Evolutionary conservation across 768 basidiomycete genomes (phyloP).

Genomic region (Candolleomyces efflorescens): DNA sequence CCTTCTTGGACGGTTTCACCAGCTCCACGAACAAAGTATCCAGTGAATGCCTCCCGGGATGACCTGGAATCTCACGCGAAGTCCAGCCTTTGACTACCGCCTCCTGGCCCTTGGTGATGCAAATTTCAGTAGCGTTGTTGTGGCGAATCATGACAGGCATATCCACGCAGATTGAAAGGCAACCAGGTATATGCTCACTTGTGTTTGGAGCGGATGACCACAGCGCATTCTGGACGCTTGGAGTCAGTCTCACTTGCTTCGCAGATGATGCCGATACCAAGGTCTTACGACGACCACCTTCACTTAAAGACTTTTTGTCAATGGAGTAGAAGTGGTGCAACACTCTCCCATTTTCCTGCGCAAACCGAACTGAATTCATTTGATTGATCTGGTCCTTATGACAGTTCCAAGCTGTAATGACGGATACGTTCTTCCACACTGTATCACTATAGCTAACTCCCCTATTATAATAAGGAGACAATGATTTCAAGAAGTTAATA

Average conservation of each 20-base stretch:
- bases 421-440: conserved; percentile 18
- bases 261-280: background rate
- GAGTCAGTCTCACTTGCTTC: background rate
- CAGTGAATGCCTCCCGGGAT: too few species aligned
- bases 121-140: conserved; percentile 29
- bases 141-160: conserved; percentile 29
- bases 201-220: conserved; percentile 9
- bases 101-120: conserved; percentile 33
- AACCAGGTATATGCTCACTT: conserved; percentile 19
- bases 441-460: too few species aligned
- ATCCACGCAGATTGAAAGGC: conserved; percentile 24
- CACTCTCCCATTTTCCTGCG: conserved; percentile 18
- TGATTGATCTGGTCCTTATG: conserved; percentile 30
- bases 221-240: background rate
- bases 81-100: conserved; percentile 27
- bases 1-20: too few species aligned
- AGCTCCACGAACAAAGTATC: too few species aligned
- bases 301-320: conserved; percentile 11
- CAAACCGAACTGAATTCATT: conserved; percentile 23
- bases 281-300: conserved; percentile 1
- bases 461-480: conserved; percentile 15
- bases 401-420: conserved; percentile 28
- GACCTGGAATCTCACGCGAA: background rate
- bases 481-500: conserved; percentile 25
- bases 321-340: conserved; percentile 23